phyloP scores from a whole-genome alignment of 129 eudicot species.

The Glebionis coronaria region DNA sequence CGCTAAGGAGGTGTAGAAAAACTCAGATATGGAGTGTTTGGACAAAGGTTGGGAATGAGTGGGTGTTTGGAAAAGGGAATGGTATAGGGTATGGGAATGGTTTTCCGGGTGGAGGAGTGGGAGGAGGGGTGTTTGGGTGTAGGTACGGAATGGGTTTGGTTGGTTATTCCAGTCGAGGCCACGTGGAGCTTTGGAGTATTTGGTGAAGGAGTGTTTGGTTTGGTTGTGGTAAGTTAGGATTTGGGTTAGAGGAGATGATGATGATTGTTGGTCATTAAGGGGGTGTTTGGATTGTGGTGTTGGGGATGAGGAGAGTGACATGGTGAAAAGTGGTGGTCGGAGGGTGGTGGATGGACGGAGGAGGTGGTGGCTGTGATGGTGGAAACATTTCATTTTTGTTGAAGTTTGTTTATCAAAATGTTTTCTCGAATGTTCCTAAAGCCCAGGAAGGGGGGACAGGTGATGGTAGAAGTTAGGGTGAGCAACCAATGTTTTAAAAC shows the following conservation, averaged over 20 bases:
- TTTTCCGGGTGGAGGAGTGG: constrained; percentile 53
- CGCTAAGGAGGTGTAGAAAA: constrained; percentile 67
- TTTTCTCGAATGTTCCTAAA: too few species aligned
- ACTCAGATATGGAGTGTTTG: constrained; percentile 49
- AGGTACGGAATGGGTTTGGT: constrained; percentile 97
- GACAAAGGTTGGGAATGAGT: constrained; percentile 67
- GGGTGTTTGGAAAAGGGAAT: constrained; percentile 45
- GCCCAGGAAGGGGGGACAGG: too few species aligned
- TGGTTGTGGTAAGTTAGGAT: constrained; percentile 70
- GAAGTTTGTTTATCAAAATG: too few species aligned
- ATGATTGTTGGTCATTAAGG: constrained; percentile 44
- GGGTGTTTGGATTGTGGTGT: constrained; percentile 42
- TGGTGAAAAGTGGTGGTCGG: constrained; percentile 48
- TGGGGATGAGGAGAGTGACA: constrained; percentile 39
- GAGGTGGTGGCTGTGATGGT: constrained; percentile 25
- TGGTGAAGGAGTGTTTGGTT: constrained; percentile 80
- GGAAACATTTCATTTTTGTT: constrained; percentile 25
- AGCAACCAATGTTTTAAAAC: too few species aligned
- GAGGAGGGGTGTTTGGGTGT: constrained; percentile 58
- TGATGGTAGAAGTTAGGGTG: too few species aligned
- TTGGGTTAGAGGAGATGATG: constrained; percentile 33
- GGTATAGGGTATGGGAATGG: constrained; percentile 41
- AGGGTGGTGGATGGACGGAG: constrained; percentile 29
- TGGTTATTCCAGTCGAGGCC: constrained; percentile 96
- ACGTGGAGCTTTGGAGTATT: constrained; percentile 71